Evolutionary conservation across 1,139 yeast genomes (phyloP).

Genomic region (Zygoascus hellenicus): DNA sequence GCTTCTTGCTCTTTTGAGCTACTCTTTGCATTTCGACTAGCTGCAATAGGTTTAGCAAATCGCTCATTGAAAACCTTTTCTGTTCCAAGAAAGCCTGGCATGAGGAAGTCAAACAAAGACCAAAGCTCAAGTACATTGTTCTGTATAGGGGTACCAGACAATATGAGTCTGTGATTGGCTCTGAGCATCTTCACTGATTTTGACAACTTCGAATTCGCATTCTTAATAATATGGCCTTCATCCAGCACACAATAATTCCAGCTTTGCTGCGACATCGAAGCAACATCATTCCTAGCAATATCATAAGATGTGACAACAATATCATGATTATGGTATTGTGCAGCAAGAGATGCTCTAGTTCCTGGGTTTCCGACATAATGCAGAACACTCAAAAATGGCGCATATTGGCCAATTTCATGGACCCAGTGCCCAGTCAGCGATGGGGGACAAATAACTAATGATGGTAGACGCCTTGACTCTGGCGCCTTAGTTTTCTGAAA

Average conservation of each 20-base stretch:
- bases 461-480: constrained; percentile 74
- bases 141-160: constrained; percentile 98
- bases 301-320: constrained; percentile 93
- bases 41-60: constrained; percentile 95
- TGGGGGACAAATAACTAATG: constrained; percentile 91
- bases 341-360: constrained; percentile 54
- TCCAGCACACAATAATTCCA: constrained; percentile 95
- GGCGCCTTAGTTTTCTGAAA: constrained; percentile 50
- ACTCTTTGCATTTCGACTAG: constrained; percentile 83
- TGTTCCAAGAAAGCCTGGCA: constrained; percentile 98
- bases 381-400: constrained; percentile 76
- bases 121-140: constrained; percentile 93
- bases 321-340: constrained; percentile 55
- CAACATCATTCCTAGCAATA: constrained; percentile 88
- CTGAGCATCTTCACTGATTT: constrained; percentile 75
- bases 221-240: constrained; percentile 97
- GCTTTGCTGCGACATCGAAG: constrained; percentile 51
- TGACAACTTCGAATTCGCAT: constrained; percentile 80
- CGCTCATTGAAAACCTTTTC: constrained; percentile 92
- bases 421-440: constrained; percentile 99
- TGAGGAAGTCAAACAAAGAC: constrained; percentile 94
- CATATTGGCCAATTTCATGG: constrained; percentile 84
- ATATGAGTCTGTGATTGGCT: constrained; percentile 84
- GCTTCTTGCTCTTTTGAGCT: constrained; percentile 95
- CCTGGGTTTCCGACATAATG: constrained; percentile 93